A percentile compares a stretch with the other conserved stretches of the same genome.
phyloP scores from a whole-genome alignment of 495 filamentous ascomycete species.

The Hypoxylon intermedium region DNA sequence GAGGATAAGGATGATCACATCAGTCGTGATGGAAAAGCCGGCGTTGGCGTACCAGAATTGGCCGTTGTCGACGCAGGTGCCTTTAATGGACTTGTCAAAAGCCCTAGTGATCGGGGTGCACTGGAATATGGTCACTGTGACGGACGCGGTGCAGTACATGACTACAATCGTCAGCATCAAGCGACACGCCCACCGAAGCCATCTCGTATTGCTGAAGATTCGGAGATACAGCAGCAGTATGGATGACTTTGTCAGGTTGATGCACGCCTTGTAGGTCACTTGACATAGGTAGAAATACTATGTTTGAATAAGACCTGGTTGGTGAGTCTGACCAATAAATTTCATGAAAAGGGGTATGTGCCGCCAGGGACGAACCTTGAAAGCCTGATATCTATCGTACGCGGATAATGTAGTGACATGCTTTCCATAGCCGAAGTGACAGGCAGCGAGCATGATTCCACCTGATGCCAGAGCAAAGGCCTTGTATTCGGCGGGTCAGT shows the following conservation, averaged over 20 bases:
- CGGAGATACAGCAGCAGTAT: constrained; percentile 48
- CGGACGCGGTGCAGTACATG: constrained; percentile 40
- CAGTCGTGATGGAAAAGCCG: constrained; percentile 61
- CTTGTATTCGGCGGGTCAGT: constrained; percentile 10
- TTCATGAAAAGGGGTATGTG: no score
- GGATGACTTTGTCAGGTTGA: constrained; percentile 46
- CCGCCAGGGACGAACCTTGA: constrained; percentile 27
- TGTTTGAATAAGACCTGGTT: neutral
- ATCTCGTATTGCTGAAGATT: constrained; percentile 43
- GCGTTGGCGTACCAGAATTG: constrained; percentile 60
- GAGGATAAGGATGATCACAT: constrained; percentile 61
- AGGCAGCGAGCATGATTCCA: constrained; percentile 42
- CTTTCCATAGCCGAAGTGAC: constrained; percentile 40
- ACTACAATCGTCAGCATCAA: constrained; percentile 30
- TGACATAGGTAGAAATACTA: constrained; percentile 46
- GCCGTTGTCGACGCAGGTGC: constrained; percentile 57
- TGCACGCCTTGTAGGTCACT: constrained; percentile 44
- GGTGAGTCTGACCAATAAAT: neutral
- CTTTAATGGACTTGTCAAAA: constrained; percentile 59
- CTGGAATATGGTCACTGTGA: constrained; percentile 53
- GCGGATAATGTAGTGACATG: constrained; percentile 28
- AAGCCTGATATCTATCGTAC: constrained; percentile 30
- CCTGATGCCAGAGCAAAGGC: constrained; percentile 32
- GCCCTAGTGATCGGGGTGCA: constrained; percentile 62
- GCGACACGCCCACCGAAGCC: constrained; percentile 37